These are phyloP conservation scores for Aquilaria malaccensis DNA, from an alignment of 345 rosid genomes.

Conservation along the genomic window DNA sequence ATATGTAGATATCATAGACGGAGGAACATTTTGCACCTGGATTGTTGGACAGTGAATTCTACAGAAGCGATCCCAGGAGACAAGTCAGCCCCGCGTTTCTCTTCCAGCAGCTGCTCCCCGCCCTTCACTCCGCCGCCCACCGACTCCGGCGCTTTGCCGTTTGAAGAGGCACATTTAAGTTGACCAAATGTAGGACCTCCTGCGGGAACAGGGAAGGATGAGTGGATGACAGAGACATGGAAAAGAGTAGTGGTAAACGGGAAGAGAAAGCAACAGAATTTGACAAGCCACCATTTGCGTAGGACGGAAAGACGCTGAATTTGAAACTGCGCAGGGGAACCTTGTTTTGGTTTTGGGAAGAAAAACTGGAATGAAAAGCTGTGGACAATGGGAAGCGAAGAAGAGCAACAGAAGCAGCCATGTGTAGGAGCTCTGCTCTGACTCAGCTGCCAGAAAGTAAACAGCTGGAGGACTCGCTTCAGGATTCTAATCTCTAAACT, in stretches of 20 bases:
- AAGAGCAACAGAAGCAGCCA: slow-evolving; percentile 16
- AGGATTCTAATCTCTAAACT: too few species aligned
- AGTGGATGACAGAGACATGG: neutral
- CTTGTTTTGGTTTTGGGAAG: neutral
- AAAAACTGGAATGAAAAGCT: neutral
- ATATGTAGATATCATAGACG: neutral
- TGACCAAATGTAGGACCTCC: slow-evolving; percentile 20
- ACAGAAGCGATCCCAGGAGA: slow-evolving; percentile 82
- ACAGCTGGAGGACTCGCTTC: too few species aligned
- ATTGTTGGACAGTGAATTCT: slow-evolving; percentile 56
- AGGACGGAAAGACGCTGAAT: too few species aligned
- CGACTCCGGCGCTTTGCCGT: slow-evolving; percentile 57
- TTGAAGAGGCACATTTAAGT: slow-evolving; percentile 38
- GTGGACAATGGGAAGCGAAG: slow-evolving; percentile 9
- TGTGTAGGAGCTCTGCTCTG: neutral
- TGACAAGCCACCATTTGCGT: too few species aligned
- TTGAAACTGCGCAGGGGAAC: too few species aligned
- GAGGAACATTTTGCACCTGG: slow-evolving; percentile 33
- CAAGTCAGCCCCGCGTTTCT: slow-evolving; percentile 68
- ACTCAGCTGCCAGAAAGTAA: neutral
- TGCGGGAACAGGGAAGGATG: neutral
- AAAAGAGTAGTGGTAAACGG: too few species aligned
- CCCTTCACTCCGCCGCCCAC: slow-evolving; percentile 29
- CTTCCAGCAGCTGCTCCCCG: slow-evolving; percentile 40
- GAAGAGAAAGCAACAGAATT: too few species aligned